phyloP scores from a whole-genome alignment of 106 monocot genomes.

The Hemerocallis citrina region DNA sequence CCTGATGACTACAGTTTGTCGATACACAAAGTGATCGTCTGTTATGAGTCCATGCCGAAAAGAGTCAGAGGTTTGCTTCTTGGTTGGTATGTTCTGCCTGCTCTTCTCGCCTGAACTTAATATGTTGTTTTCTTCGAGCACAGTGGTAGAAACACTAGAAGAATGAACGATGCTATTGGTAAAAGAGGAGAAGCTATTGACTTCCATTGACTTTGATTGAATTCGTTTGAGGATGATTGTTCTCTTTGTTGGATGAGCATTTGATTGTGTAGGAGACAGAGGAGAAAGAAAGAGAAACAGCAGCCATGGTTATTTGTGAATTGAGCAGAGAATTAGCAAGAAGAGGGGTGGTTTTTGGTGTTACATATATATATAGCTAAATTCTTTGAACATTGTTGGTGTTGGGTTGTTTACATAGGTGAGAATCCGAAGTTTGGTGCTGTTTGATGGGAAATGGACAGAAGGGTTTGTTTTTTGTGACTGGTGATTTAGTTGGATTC shows the following conservation, averaged over 20 bases:
- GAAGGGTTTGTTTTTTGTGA: too few relatives aligned
- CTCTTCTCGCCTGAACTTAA: not conserved
- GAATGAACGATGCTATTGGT: not conserved
- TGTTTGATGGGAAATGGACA: too few relatives aligned
- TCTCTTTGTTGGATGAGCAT: conserved; percentile 11
- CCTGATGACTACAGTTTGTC: conserved; percentile 33
- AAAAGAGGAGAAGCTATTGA: conserved; percentile 15
- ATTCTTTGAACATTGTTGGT: not conserved
- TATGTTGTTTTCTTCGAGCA: not conserved
- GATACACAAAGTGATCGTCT: conserved; percentile 24
- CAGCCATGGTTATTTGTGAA: conserved; percentile 9
- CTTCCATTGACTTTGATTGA: too few relatives aligned
- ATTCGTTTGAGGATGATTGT: conserved; percentile 6
- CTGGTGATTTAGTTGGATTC: too few relatives aligned
- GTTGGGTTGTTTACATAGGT: not conserved
- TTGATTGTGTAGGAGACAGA: conserved; percentile 4
- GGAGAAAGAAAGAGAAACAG: not conserved
- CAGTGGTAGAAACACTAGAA: not conserved
- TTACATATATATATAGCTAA: not conserved
- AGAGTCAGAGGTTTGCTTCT: conserved; percentile 30
- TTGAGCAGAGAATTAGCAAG: too few relatives aligned
- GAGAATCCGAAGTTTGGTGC: too few relatives aligned
- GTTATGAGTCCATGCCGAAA: conserved; percentile 24
- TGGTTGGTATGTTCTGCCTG: conserved; percentile 31
- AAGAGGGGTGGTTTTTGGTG: not conserved